Conservation (phyloP, 495 filamentous ascomycete genomes). For the Geopyxis carbonaria region DNA sequence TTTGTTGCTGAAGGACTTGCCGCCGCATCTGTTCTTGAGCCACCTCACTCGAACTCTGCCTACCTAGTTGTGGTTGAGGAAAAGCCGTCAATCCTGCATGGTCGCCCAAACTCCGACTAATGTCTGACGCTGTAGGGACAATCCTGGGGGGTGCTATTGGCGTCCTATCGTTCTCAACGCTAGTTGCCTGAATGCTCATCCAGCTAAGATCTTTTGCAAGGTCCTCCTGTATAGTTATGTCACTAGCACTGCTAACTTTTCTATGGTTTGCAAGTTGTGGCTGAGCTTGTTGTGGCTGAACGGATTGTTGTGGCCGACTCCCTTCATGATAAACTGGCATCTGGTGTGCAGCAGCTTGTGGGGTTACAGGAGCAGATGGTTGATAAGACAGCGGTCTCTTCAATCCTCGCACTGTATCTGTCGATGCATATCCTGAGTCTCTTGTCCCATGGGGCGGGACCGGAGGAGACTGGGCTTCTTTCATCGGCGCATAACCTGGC, state of each 20-base stretch:
- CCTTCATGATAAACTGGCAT: slow-evolving; percentile 3
- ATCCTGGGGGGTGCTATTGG: not conserved
- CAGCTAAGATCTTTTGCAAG: slow-evolving; percentile 22
- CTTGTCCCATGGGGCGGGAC: slow-evolving; percentile 20
- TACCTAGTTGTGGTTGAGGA: slow-evolving; percentile 14
- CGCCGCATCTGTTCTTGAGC: slow-evolving; percentile 22
- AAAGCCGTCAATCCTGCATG: slow-evolving; percentile 9
- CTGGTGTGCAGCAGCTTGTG: slow-evolving; percentile 6
- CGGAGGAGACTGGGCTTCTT: slow-evolving; percentile 8
- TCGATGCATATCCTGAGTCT: slow-evolving; percentile 22
- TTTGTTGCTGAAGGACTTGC: slow-evolving; percentile 16
- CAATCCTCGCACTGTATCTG: slow-evolving; percentile 21
- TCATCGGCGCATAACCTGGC: slow-evolving; percentile 2
- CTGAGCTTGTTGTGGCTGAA: too few species aligned
- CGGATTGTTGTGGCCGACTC: slow-evolving; percentile 12
- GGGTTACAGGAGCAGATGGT: slow-evolving; percentile 15
- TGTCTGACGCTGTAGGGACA: too few species aligned
- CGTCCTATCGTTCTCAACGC: not conserved
- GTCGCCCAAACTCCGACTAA: too few species aligned
- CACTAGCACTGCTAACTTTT: slow-evolving; percentile 12
- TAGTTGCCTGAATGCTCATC: slow-evolving; percentile 16
- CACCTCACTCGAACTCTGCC: slow-evolving; percentile 21
- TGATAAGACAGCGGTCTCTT: slow-evolving; percentile 19
- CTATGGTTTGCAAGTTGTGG: too few species aligned
- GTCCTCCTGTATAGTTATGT: slow-evolving; percentile 17